Evolutionary conservation across 2,329 filamentous ascomycete species (phyloP), one percentile per base, ranked within the genome.

Genomic region (Clonostachys byssicola): DNA sequence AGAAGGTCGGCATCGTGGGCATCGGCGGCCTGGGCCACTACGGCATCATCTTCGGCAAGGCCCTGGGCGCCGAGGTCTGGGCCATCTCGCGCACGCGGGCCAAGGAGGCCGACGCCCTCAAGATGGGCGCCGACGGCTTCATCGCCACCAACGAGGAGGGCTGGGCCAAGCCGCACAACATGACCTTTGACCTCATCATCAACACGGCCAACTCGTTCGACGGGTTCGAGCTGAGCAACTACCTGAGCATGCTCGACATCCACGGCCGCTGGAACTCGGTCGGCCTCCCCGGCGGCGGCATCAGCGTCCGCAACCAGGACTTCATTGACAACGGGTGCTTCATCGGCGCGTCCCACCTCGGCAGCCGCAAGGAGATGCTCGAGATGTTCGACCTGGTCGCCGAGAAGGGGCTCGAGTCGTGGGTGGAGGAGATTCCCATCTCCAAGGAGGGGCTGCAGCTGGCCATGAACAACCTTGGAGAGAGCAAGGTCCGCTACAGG

Each of bases 221-320:
- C 45, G 77, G 74, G 43, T 89, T 89, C 68, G 80, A 89, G 60
- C 71, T 89, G 34, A 67, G 69, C 45, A 77, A 85, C 53, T 95
- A 94, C 72, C 80, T 95, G 59, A 81, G 79, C 51, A 79, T 91
- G 58, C 78, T 95, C 63, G 90, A 92, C 67, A 84, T 92, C 48
- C 88, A 91, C 70, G 88, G 86, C 49, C 80, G 78, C 61, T 94
- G 88, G 81, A 81, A 92, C 64, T 88, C 80, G 58, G 87, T 92
- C 46, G 89, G 88, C 40, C 75, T 94, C 60, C 89, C 89, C 4
- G 88, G 91, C 62, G 86, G 89, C 51, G 82, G 89, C 12, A 81
- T 88, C 48, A 69, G 75, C 47, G 76, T 94, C 54, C 83, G 81
- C 68, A 85, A 87, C 44, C 86, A 91, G 73, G 81, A 82, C 60